phyloP scores from a whole-genome alignment of 108 stramenopile species.

The Nitzschia putrida region DNA sequence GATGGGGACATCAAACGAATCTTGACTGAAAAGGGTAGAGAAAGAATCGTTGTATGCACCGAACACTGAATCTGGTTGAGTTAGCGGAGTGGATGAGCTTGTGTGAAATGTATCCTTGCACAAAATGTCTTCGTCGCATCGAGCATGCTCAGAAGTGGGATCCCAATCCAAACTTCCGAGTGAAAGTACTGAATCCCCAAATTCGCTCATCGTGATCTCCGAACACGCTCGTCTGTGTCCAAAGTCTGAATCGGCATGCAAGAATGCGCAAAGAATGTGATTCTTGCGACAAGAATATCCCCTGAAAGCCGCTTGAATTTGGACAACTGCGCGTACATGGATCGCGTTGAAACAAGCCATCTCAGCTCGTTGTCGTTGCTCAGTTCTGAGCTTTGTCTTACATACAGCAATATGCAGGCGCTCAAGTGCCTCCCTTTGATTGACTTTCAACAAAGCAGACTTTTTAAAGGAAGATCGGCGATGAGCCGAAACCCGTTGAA shows the following conservation, averaged over 20 bases:
- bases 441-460: background rate
- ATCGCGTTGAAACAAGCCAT: background rate
- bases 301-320: background rate
- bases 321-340: background rate
- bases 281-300: background rate
- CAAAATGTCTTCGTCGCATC: background rate
- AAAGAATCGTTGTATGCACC: background rate
- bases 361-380: background rate
- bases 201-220: background rate
- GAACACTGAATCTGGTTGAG: background rate
- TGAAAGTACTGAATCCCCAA: background rate
- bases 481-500: background rate
- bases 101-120: background rate
- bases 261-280: background rate
- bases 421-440: background rate
- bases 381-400: background rate
- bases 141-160: background rate
- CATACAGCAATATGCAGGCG: background rate
- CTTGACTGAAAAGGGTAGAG: background rate
- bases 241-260: background rate
- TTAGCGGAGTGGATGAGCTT: background rate
- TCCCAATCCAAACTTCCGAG: background rate
- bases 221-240: background rate
- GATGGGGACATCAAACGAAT: constrained; percentile 4
- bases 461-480: background rate